Percentiles rank a stretch among this genome's conserved stretches.
phyloP scores from a whole-genome alignment of 2,329 filamentous ascomycete species.

The Meredithiella fracta region DNA sequence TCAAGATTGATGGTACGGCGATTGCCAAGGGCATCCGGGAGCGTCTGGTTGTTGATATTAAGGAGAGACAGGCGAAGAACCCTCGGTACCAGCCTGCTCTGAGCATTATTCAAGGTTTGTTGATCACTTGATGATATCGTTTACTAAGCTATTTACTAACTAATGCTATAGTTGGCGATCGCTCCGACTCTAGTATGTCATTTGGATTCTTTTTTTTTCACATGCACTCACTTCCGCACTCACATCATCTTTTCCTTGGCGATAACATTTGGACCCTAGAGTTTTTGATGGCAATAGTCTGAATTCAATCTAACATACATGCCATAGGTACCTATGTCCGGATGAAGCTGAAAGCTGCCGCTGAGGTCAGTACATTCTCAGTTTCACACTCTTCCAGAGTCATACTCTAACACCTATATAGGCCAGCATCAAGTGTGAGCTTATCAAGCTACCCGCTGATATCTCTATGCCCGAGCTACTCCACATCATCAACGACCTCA shows the following conservation, averaged over 20 bases:
- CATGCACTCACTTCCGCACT: neutral
- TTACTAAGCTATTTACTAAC: conserved; percentile 14
- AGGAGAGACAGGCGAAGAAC: conserved; percentile 63
- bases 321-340: conserved; percentile 80
- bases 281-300: neutral
- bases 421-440: conserved; percentile 78
- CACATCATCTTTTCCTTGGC: neutral
- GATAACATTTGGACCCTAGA: neutral
- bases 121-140: neutral
- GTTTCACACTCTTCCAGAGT: neutral
- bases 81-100: conserved; percentile 77
- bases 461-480: conserved; percentile 76
- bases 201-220: conserved; percentile 14
- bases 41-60: conserved; percentile 63
- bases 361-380: conserved; percentile 48
- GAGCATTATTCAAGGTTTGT: conserved; percentile 73
- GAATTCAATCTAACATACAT: conserved; percentile 19
- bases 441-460: conserved; percentile 67
- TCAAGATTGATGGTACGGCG: conserved; percentile 90
- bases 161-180: conserved; percentile 54
- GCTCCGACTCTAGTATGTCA: conserved; percentile 71
- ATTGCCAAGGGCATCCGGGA: conserved; percentile 87
- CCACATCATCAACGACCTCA: conserved; percentile 62
- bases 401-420: conserved; percentile 22
- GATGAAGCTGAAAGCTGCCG: conserved; percentile 96